Base-by-base conservation (phyloP, 1,139 yeast species). In the Diutina catenulata region DNA sequence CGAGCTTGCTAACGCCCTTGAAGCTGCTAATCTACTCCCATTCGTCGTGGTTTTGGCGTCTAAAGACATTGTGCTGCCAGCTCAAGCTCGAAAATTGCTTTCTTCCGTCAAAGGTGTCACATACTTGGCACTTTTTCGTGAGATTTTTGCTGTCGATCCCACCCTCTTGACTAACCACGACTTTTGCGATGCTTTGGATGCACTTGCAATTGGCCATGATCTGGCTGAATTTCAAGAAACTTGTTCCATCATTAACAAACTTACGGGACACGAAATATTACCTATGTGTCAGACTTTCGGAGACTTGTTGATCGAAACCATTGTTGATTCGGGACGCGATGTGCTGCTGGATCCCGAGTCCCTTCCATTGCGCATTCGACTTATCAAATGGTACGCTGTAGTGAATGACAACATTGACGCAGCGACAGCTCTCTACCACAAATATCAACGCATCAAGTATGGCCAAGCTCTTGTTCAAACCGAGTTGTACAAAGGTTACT, bases 381-480 rank as follows among this genome's bases (percentile, higher is more conserved):
- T 46, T 19, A 40, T 46, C n/a, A 41, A 41, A n/a, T 37, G 43
- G 8, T 42, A 43, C 27, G 47, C 44, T 14, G 38, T 51, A 0
- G 55, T 59, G 28, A 35, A 22, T 9, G 40, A 37, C 36, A 52
- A 62, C 39, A 47, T 60, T 9, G 56, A 57, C 3, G 41, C 40
- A 8, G 54, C 62, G 2, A 49, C 62, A 33, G 49, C 51, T 33
- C 56, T 55, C 41, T 65, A 49, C 41, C 66, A 64, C 41, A 45
- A 49, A 13, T 66, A 66, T 46, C 70, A 62, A 43, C 62, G 58
- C 33, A 58, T 52, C 16, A 53, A 57, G 38, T 55, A 51, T 42
- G 69, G 68, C 2, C 42, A 62, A 20, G 68, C 64, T 13, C 44
- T 58, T 9, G 51, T 63, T 5, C 68, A 64, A 41, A 47, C 43